These are phyloP conservation scores for Fusarium chuoi DNA, from an alignment of 2,329 filamentous ascomycete species.

Conservation along the genomic window DNA sequence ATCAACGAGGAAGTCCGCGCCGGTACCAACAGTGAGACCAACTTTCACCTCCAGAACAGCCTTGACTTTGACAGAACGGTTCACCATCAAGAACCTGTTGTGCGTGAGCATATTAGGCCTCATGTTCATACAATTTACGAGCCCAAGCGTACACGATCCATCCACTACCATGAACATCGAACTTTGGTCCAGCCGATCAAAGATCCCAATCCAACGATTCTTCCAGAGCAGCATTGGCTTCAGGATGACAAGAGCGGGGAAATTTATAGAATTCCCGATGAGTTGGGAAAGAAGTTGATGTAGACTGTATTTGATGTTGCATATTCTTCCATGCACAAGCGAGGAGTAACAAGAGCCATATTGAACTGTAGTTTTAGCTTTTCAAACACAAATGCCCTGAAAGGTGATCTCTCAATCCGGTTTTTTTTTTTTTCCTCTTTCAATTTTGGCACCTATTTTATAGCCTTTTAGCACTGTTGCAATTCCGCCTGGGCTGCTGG, in stretches of 20 bases:
- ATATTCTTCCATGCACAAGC: background rate
- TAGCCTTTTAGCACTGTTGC: background rate
- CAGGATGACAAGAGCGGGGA: conserved; percentile 40
- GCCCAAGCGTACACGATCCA: conserved; percentile 34
- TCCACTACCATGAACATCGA: conserved; percentile 40
- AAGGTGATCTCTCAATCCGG: background rate
- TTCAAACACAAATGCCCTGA: background rate
- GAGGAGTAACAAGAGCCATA: background rate
- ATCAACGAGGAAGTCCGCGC: conserved; percentile 22
- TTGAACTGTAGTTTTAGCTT: background rate
- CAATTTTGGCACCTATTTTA: background rate
- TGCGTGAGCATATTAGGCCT: conserved; percentile 31
- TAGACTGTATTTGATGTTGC: background rate
- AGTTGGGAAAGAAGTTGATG: conserved; percentile 27
- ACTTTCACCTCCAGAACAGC: conserved; percentile 25
- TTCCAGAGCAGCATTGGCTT: conserved; percentile 39
- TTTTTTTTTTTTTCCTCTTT: background rate
- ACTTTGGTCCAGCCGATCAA: conserved; percentile 39
- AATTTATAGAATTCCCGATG: conserved; percentile 42
- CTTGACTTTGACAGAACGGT: conserved; percentile 36
- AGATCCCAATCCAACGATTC: conserved; percentile 34
- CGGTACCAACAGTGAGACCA: conserved; percentile 4
- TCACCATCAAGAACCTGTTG: conserved; percentile 24
- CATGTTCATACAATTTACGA: conserved; percentile 39
- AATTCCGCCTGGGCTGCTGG: background rate